A percentile compares a stretch with the other conserved stretches of the same genome.
Conservation (phyloP, 352 stramenopile genomes). For the Globisporangium perplexum region DNA sequence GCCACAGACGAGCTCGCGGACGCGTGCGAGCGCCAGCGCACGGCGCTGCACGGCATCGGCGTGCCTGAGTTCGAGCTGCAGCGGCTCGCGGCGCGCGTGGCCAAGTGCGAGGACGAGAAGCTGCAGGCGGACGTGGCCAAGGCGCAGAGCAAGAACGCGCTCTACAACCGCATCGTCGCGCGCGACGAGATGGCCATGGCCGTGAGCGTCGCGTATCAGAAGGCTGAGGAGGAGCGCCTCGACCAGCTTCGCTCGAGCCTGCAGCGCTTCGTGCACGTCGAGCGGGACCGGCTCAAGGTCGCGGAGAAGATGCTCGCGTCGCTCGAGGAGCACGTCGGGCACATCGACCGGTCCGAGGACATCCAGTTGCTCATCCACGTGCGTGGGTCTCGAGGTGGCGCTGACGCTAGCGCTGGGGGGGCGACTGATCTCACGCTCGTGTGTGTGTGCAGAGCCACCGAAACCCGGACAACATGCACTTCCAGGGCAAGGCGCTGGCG, state of each 20-base stretch:
- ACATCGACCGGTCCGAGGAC: constrained; percentile 67
- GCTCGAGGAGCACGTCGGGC: constrained; percentile 52
- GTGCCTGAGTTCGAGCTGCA: constrained; percentile 81
- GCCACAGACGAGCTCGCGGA: constrained; percentile 42
- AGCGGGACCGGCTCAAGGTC: constrained; percentile 65
- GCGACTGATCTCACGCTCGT: background rate
- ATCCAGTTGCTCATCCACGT: constrained; percentile 81
- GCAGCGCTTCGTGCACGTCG: constrained; percentile 64
- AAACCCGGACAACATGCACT: constrained; percentile 85
- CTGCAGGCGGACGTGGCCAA: constrained; percentile 49
- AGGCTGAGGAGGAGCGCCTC: constrained; percentile 74
- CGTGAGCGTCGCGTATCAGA: constrained; percentile 83
- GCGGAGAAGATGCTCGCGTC: constrained; percentile 50
- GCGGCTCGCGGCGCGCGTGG: constrained; percentile 51
- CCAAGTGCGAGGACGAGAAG: constrained; percentile 57
- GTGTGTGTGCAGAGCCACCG: constrained; percentile 39
- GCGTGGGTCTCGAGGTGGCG: background rate
- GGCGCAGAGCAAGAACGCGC: constrained; percentile 58
- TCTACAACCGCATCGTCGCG: constrained; percentile 80
- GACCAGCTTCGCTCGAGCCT: constrained; percentile 74
- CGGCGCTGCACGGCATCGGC: constrained; percentile 72
- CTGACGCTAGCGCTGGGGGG: no score
- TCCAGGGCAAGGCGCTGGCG: constrained; percentile 83
- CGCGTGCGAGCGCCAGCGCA: constrained; percentile 49
- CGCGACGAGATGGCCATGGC: constrained; percentile 88